Conservation (phyloP, 1,284 basidiomycete species). For the Tremellales sp. region DNA sequence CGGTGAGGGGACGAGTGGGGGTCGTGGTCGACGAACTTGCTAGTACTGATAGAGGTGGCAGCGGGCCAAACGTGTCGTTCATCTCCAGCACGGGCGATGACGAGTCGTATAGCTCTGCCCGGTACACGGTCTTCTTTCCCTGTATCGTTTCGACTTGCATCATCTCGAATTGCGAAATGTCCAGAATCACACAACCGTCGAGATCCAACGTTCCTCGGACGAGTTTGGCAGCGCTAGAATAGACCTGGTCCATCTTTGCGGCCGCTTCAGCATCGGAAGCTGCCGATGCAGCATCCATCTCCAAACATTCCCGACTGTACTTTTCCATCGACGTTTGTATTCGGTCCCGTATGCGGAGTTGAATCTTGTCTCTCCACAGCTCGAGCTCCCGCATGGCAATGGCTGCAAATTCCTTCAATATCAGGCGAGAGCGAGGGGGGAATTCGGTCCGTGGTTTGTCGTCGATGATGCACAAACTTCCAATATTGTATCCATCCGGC, state of each 20-base stretch:
- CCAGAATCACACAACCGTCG: slow-evolving; percentile 84
- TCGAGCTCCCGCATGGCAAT: slow-evolving; percentile 96
- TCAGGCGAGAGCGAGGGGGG: slow-evolving; percentile 81
- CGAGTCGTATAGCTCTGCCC: slow-evolving; percentile 44
- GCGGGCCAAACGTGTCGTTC: slow-evolving; percentile 32
- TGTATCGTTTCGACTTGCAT: slow-evolving; percentile 54
- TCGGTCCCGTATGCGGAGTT: slow-evolving; percentile 80
- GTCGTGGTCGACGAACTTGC: slow-evolving; percentile 24
- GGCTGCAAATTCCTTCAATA: slow-evolving; percentile 87
- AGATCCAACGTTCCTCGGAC: slow-evolving; percentile 86
- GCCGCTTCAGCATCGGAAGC: slow-evolving; percentile 30
- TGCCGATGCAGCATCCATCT: slow-evolving; percentile 62
- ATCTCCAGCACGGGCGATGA: slow-evolving; percentile 33
- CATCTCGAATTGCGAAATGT: slow-evolving; percentile 86
- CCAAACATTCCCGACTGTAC: slow-evolving; percentile 90
- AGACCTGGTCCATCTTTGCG: slow-evolving; percentile 74
- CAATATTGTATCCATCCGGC: slow-evolving; percentile 84
- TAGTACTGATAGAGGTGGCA: slow-evolving; percentile 37
- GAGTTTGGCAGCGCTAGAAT: slow-evolving; percentile 78
- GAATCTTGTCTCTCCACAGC: slow-evolving; percentile 91
- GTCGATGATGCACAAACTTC: slow-evolving; percentile 81
- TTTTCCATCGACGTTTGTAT: slow-evolving; percentile 95
- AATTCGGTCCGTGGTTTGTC: slow-evolving; percentile 80
- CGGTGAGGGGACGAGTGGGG: slow-evolving; percentile 51
- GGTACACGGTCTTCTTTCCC: slow-evolving; percentile 51